Conservation (phyloP, 805 yeast species). For the Naumovozyma castellii region DNA sequence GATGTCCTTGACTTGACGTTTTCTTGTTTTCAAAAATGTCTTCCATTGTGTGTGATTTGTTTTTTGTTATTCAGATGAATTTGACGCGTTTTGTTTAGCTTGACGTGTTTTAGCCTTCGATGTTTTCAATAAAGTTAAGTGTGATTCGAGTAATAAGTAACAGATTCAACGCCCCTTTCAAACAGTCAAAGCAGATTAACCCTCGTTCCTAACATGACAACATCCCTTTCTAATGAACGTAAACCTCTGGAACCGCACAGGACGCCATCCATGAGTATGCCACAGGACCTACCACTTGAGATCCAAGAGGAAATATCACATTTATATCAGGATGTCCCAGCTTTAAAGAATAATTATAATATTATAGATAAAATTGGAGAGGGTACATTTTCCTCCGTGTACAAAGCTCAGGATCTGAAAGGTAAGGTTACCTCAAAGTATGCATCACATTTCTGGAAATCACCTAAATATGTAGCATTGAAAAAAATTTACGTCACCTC, state of each 20-base stretch:
- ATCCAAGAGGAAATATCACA: slow-evolving; percentile 49
- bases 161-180: too few species aligned
- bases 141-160: neutral
- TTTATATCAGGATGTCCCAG: slow-evolving; percentile 46
- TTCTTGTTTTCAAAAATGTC: too few species aligned
- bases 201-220: too few species aligned
- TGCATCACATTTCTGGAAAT: slow-evolving; percentile 29
- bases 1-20: too few species aligned
- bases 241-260: too few species aligned
- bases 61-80: too few species aligned
- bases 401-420: slow-evolving; percentile 42
- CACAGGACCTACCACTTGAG: slow-evolving; percentile 38
- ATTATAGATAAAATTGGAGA: slow-evolving; percentile 55
- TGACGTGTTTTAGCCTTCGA: too few species aligned
- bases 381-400: slow-evolving; percentile 74
- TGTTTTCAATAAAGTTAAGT: too few species aligned
- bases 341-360: slow-evolving; percentile 34
- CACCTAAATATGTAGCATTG: slow-evolving; percentile 58
- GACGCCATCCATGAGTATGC: neutral
- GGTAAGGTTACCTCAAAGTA: slow-evolving; percentile 24
- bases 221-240: too few species aligned
- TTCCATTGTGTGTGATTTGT: too few species aligned
- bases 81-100: too few species aligned
- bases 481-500: slow-evolving; percentile 92
- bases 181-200: too few species aligned